Conservation (phyloP, 345 rosid genomes). For the Triadica sebifera region DNA sequence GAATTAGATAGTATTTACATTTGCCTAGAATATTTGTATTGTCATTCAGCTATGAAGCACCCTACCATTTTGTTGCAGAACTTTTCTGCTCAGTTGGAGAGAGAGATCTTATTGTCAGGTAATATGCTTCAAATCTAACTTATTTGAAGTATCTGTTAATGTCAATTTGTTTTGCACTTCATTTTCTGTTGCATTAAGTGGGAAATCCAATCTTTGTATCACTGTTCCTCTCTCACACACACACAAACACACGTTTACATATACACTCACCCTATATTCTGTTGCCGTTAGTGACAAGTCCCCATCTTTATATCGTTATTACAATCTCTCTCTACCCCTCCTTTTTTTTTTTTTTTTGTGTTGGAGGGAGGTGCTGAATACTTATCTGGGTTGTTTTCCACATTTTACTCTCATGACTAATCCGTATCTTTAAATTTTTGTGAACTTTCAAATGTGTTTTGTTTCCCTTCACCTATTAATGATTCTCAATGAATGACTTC, state of each 20-base stretch:
- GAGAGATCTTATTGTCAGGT: constrained; percentile 78
- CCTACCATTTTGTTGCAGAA: constrained; percentile 54
- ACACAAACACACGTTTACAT: too few relatives aligned
- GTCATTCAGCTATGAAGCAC: constrained; percentile 17
- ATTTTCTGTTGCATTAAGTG: constrained; percentile 4
- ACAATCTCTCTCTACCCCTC: neutral
- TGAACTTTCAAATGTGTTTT: constrained; percentile 4
- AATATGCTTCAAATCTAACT: constrained; percentile 21
- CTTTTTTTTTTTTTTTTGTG: too few relatives aligned
- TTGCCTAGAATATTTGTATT: constrained; percentile 1
- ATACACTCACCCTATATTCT: too few relatives aligned
- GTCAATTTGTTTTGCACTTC: constrained; percentile 1
- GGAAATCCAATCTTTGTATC: too few relatives aligned
- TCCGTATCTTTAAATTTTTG: constrained; percentile 12
- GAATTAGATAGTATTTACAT: neutral
- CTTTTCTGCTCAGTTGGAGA: constrained; percentile 96
- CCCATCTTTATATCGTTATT: neutral
- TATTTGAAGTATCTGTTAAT: neutral
- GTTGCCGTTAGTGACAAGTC: too few relatives aligned
- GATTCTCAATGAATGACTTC: constrained; percentile 9
- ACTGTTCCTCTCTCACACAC: too few relatives aligned
- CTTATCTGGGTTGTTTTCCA: neutral
- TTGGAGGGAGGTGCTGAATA: too few relatives aligned
- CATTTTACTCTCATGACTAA: neutral
- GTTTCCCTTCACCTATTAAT: constrained; percentile 4